phyloP scores from a whole-genome alignment of 2,329 filamentous ascomycete species.

The Orbilia javanica region DNA sequence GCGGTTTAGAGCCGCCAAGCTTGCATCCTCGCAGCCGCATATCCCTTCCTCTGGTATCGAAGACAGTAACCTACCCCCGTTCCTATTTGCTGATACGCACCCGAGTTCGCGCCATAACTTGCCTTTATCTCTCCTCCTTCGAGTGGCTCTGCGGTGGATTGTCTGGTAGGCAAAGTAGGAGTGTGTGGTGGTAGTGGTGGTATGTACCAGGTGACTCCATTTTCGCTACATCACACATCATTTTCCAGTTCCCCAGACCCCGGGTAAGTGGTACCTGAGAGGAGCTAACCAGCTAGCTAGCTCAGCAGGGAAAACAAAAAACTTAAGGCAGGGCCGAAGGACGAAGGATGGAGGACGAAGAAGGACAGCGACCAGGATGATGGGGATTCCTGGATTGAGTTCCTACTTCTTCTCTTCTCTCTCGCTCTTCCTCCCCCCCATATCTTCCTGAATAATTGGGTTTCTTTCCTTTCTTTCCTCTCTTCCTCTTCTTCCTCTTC shows the following conservation, averaged over 20 bases:
- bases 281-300: not conserved
- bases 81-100: slow-evolving; percentile 57
- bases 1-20: slow-evolving; percentile 41
- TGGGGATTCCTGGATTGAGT: slow-evolving; percentile 39
- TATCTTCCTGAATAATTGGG: slow-evolving; percentile 11
- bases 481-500: slow-evolving; percentile 9
- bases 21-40: slow-evolving; percentile 35
- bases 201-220: slow-evolving; percentile 55
- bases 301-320: not conserved
- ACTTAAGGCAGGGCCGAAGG: slow-evolving; percentile 26
- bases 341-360: slow-evolving; percentile 1
- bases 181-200: not conserved
- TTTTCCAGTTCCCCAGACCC: slow-evolving; percentile 41
- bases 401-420: slow-evolving; percentile 25
- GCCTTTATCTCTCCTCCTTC: slow-evolving; percentile 34
- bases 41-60: slow-evolving; percentile 45
- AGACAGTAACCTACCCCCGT: slow-evolving; percentile 5
- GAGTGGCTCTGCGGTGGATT: slow-evolving; percentile 5
- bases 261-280: slow-evolving; percentile 22
- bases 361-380: not conserved
- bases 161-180: not conserved
- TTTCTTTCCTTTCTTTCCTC: not conserved
- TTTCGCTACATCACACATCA: slow-evolving; percentile 47
- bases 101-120: slow-evolving; percentile 49
- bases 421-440: slow-evolving; percentile 10